Conservation (phyloP, 2,329 filamentous ascomycete genomes). For the Pseudocercospora fuligena region DNA sequence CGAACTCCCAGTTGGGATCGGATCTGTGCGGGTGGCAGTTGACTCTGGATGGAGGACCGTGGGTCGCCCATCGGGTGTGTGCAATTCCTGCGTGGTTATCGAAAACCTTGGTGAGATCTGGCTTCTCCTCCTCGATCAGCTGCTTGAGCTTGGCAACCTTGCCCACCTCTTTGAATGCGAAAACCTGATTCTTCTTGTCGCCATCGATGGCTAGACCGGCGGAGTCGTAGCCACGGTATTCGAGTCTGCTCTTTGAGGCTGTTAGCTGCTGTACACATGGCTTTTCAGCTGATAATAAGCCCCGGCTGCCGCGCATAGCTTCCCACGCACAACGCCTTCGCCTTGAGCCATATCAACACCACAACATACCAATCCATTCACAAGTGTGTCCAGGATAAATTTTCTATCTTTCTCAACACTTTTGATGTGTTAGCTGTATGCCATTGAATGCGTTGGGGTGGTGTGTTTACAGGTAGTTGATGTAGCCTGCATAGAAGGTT, state of each 20-base stretch:
- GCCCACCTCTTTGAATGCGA: conserved; percentile 98
- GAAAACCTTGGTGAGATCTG: conserved; percentile 90
- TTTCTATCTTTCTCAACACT: conserved; percentile 86
- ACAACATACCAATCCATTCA: conserved; percentile 74
- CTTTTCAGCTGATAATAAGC: conserved; percentile 16
- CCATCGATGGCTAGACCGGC: conserved; percentile 94
- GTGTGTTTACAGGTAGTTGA: conserved; percentile 84
- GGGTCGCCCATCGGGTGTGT: conserved; percentile 98
- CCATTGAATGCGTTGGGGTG: background rate
- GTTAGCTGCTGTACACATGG: conserved; percentile 27
- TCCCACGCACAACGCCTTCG: no score
- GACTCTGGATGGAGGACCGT: conserved; percentile 87
- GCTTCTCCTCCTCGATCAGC: conserved; percentile 81
- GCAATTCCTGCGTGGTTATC: conserved; percentile 98
- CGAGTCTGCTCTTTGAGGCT: conserved; percentile 69
- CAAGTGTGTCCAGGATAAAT: conserved; percentile 92
- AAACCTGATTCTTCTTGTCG: conserved; percentile 97
- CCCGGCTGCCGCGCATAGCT: background rate
- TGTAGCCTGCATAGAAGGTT: conserved; percentile 85
- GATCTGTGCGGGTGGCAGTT: conserved; percentile 99
- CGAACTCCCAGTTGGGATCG: conserved; percentile 93
- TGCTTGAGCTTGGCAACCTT: conserved; percentile 97
- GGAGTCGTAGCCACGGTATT: conserved; percentile 99
- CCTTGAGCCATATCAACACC: background rate
- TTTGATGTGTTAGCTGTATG: background rate